Evolutionary conservation across 495 filamentous ascomycete genomes (phyloP).

Genomic region (Tricharina praecox): DNA sequence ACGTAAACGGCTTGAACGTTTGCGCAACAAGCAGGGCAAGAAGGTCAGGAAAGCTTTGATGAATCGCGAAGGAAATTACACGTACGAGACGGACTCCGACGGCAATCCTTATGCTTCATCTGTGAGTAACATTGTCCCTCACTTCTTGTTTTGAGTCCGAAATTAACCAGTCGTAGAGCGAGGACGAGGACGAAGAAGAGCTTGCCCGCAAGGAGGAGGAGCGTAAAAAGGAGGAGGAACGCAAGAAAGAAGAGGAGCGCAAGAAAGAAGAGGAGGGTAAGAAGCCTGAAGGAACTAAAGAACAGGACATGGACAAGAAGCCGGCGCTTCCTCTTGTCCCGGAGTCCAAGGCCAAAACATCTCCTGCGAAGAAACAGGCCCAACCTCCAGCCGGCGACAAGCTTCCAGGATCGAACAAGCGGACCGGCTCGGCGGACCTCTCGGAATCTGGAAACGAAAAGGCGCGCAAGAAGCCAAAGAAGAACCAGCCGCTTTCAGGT

Average conservation of each 20-base stretch:
- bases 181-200: slow-evolving; percentile 35
- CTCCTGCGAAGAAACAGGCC: slow-evolving; percentile 11
- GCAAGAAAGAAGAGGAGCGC: slow-evolving; percentile 40
- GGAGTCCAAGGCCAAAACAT: slow-evolving; percentile 28
- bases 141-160: background rate
- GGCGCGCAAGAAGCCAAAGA: slow-evolving; percentile 74
- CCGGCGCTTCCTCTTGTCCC: slow-evolving; percentile 1
- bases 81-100: slow-evolving; percentile 61
- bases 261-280: slow-evolving; percentile 42
- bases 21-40: slow-evolving; percentile 53
- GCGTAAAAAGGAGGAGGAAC: slow-evolving; percentile 30
- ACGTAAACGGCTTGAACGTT: slow-evolving; percentile 49
- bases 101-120: slow-evolving; percentile 54
- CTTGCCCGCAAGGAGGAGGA: slow-evolving; percentile 37
- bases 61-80: slow-evolving; percentile 67
- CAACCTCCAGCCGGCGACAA: slow-evolving; percentile 33
- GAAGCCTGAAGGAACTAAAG: slow-evolving; percentile 30
- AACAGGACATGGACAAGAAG: slow-evolving; percentile 21
- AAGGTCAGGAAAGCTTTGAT: slow-evolving; percentile 58
- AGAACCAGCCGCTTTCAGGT: slow-evolving; percentile 35
- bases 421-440: slow-evolving; percentile 66
- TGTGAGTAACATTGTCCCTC: slow-evolving; percentile 24
- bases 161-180: slow-evolving; percentile 23
- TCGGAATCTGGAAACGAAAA: slow-evolving; percentile 63
- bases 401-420: slow-evolving; percentile 51